Evolutionary conservation across 805 yeast genomes (phyloP).

Genomic region (Kazachstania viticola): DNA sequence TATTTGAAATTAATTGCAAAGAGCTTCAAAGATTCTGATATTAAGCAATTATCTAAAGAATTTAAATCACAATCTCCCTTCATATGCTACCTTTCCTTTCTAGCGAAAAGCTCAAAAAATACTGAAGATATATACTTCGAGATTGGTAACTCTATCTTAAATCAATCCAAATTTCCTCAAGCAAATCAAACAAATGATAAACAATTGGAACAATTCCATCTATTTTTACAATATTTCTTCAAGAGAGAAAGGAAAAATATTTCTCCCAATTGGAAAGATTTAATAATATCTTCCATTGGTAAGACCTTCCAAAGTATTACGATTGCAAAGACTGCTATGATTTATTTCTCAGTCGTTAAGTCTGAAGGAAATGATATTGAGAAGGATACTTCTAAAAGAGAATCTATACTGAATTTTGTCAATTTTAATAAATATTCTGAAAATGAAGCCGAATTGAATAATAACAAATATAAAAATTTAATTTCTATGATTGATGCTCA

Average conservation of each 20-base stretch:
- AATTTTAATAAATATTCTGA: constrained; percentile 33
- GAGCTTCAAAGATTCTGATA: constrained; percentile 1
- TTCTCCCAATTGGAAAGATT: constrained; percentile 10
- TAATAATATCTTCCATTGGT: constrained; percentile 27
- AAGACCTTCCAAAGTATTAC: constrained; percentile 36
- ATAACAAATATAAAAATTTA: constrained; percentile 28
- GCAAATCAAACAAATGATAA: constrained; percentile 29
- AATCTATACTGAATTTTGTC: constrained; percentile 25
- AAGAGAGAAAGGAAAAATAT: constrained; percentile 7
- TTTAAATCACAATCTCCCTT: constrained; percentile 2
- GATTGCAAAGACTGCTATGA: constrained; percentile 28
- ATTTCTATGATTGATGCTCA: constrained; percentile 23
- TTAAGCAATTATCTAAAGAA: not conserved
- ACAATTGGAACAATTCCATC: constrained; percentile 23
- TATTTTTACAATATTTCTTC: constrained; percentile 21
- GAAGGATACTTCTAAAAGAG: constrained; percentile 16
- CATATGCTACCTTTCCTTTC: constrained; percentile 3
- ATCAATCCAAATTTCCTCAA: constrained; percentile 31
- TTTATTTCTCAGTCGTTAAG: too few relatives aligned
- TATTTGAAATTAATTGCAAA: constrained; percentile 15
- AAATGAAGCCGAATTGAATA: constrained; percentile 28
- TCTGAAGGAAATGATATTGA: constrained; percentile 8
- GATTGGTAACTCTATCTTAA: constrained; percentile 11
- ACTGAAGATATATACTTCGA: constrained; percentile 11
- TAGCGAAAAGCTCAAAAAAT: not conserved